phyloP scores from a whole-genome alignment of 176 grass and related monocot genomes.

The Phragmites australis region DNA sequence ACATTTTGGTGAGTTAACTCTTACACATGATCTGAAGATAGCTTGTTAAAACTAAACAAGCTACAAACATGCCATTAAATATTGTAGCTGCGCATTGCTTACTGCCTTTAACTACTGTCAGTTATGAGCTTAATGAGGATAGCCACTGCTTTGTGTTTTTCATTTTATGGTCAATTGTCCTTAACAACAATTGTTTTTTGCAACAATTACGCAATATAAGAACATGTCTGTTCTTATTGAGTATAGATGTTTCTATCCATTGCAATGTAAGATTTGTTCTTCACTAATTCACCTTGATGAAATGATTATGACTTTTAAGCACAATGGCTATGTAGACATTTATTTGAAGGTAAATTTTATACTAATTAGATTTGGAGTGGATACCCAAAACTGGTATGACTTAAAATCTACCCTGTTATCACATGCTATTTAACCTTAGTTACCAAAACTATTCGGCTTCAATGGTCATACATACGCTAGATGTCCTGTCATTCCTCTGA shows the following conservation, averaged over 20 bases:
- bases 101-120: background rate
- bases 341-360: background rate
- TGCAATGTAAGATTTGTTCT: constrained; percentile 1
- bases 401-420: background rate
- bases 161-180: background rate
- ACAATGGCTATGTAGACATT: background rate
- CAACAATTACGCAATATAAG: background rate
- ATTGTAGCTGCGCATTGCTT: constrained; percentile 1
- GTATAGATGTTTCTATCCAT: background rate
- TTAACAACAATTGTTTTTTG: background rate
- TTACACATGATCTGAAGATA: background rate
- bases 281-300: background rate
- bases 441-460: background rate
- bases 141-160: background rate
- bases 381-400: background rate
- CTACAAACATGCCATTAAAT: background rate
- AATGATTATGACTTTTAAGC: background rate
- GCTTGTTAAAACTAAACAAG: background rate
- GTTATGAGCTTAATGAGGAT: constrained; percentile 2
- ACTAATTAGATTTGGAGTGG: background rate
- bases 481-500: background rate
- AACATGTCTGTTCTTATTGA: background rate
- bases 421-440: background rate
- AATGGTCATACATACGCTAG: background rate
- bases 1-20: constrained; percentile 76